Conservation (phyloP, 352 stramenopile species). For the Phytophthora ohioensis region DNA sequence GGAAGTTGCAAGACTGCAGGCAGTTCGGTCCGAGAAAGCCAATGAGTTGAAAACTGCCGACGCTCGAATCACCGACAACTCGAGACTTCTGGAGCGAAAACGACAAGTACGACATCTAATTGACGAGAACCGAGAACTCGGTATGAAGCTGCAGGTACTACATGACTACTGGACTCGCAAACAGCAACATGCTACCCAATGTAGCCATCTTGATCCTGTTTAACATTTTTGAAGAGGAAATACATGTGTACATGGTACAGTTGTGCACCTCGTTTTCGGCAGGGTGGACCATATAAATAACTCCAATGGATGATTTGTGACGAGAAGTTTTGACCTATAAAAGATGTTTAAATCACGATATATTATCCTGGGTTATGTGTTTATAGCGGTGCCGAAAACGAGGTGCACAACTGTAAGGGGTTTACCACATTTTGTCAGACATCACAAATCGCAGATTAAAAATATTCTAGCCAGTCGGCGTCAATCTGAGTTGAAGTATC, state of each 20-base stretch:
- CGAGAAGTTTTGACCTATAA: too few species aligned
- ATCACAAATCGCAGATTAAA: conserved; percentile 18
- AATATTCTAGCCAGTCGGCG: conserved; percentile 30
- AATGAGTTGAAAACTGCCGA: conserved; percentile 34
- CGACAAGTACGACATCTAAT: conserved; percentile 50
- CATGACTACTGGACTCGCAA: conserved; percentile 48
- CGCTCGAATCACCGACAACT: conserved; percentile 47
- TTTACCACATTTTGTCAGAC: background rate
- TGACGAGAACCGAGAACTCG: conserved; percentile 54
- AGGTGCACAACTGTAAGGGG: too few species aligned
- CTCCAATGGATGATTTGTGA: too few species aligned
- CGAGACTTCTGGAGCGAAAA: conserved; percentile 50
- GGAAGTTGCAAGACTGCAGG: conserved; percentile 36
- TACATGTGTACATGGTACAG: too few species aligned
- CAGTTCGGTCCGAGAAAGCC: conserved; percentile 7
- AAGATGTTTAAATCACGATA: too few species aligned
- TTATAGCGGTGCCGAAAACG: too few species aligned
- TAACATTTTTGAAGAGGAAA: conserved; percentile 11
- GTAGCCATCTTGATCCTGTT: conserved; percentile 30
- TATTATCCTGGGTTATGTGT: too few species aligned
- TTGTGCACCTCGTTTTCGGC: too few species aligned
- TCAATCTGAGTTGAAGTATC: conserved; percentile 22
- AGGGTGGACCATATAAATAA: too few species aligned
- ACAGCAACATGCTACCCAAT: conserved; percentile 29
- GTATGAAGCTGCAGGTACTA: conserved; percentile 48